These are phyloP conservation scores for Carex scoparia DNA, from an alignment of 176 grass and related monocot species.

Conservation along the genomic window DNA sequence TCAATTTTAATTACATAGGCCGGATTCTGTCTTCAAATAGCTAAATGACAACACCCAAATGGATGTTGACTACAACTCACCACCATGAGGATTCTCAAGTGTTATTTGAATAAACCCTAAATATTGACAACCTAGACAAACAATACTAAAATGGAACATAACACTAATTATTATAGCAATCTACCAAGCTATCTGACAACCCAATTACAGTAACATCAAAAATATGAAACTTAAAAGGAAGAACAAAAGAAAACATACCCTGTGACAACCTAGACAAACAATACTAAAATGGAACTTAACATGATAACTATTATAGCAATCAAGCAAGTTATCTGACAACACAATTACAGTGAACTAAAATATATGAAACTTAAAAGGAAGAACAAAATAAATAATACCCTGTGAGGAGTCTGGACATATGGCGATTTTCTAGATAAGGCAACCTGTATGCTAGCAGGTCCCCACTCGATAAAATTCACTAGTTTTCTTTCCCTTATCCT, in stretches of 20 bases:
- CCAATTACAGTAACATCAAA: constrained; percentile 1
- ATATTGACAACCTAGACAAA: background rate
- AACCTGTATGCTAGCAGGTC: constrained; percentile 99
- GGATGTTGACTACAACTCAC: background rate
- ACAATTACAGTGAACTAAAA: background rate
- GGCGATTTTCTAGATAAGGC: constrained; percentile 98
- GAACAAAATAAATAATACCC: constrained; percentile 44
- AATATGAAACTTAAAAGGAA: background rate
- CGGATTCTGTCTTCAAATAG: background rate
- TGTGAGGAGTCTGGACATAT: constrained; percentile 96
- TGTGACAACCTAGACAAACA: constrained; percentile 30
- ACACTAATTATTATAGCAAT: background rate
- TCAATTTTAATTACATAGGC: background rate
- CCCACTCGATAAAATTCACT: constrained; percentile 99
- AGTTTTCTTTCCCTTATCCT: constrained; percentile 97
- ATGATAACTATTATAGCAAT: background rate
- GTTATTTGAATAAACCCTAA: background rate
- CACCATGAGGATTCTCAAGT: background rate
- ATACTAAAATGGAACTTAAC: background rate
- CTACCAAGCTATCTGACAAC: background rate
- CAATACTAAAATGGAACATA: background rate
- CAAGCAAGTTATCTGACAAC: background rate
- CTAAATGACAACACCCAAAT: background rate
- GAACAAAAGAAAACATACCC: constrained; percentile 44
- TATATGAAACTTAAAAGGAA: background rate